These are phyloP conservation scores for Cyberlindnera japonica DNA, from an alignment of 805 yeast species.

Conservation along the genomic window DNA sequence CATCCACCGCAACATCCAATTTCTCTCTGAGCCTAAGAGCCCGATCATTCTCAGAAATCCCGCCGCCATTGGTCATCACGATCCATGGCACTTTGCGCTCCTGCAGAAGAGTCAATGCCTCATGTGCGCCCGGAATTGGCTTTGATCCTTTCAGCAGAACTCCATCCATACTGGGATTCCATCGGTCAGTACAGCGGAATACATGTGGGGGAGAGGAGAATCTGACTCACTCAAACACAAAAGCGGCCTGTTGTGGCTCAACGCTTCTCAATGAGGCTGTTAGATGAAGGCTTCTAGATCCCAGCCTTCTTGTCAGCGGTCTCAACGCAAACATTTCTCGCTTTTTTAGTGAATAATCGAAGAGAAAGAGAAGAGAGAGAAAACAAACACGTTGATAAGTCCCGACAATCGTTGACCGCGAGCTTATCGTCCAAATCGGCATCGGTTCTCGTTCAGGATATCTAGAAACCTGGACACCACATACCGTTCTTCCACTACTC, in stretches of 20 bases:
- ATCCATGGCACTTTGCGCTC: constrained; percentile 65
- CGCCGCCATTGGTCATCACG: constrained; percentile 91
- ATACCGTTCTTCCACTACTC: neutral
- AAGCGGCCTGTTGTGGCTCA: constrained; percentile 12
- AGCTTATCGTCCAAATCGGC: neutral
- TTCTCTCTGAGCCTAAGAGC: constrained; percentile 46
- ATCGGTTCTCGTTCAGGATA: too few species aligned
- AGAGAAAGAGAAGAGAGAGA: too few species aligned
- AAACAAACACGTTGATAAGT: too few species aligned
- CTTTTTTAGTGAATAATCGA: too few species aligned
- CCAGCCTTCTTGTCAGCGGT: neutral
- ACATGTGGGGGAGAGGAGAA: neutral
- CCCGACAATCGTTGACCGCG: too few species aligned
- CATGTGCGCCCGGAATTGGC: constrained; percentile 62
- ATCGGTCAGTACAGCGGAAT: neutral
- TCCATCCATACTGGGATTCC: constrained; percentile 64
- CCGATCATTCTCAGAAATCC: constrained; percentile 61
- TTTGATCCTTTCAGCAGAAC: constrained; percentile 72
- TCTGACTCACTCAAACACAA: constrained; percentile 15
- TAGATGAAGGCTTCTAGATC: neutral
- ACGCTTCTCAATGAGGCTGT: constrained; percentile 1
- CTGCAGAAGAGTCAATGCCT: constrained; percentile 54
- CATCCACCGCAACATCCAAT: constrained; percentile 32
- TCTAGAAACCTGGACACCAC: neutral
- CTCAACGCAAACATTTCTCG: neutral